A percentile compares a stretch with the other conserved stretches of the same genome.
phyloP scores from a whole-genome alignment of 2,329 filamentous ascomycete species.

The Delphinella strobiligena region DNA sequence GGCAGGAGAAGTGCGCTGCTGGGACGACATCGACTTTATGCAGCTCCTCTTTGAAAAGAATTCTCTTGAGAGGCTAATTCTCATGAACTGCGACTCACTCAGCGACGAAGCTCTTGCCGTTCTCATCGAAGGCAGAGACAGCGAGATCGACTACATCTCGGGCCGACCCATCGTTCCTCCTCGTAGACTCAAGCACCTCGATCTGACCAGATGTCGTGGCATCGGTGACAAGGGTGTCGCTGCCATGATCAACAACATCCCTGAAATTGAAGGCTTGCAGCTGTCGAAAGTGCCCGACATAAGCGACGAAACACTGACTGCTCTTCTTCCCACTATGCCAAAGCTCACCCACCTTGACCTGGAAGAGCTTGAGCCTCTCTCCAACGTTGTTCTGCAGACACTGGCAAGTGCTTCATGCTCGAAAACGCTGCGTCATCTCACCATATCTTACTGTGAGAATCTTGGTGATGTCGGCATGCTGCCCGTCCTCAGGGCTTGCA shows the following conservation, averaged over 20 bases:
- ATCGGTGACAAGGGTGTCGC: conserved; percentile 65
- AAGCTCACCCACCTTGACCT: conserved; percentile 76
- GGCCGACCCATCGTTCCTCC: conserved; percentile 63
- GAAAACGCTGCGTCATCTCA: conserved; percentile 61
- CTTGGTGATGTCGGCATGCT: conserved; percentile 76
- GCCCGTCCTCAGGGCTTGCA: conserved; percentile 65
- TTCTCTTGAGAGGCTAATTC: conserved; percentile 65
- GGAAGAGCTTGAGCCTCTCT: conserved; percentile 70
- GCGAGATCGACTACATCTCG: conserved; percentile 71
- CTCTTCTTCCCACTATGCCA: conserved; percentile 63
- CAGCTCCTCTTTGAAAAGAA: conserved; percentile 67
- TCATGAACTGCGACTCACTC: conserved; percentile 69
- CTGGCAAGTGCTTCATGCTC: conserved; percentile 69
- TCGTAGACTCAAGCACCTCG: conserved; percentile 69
- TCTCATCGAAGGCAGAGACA: conserved; percentile 64
- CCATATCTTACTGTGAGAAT: conserved; percentile 80
- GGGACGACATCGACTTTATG: conserved; percentile 62
- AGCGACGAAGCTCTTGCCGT: conserved; percentile 60
- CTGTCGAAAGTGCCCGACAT: conserved; percentile 66
- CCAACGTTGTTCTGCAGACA: conserved; percentile 61
- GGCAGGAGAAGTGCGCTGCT: conserved; percentile 69
- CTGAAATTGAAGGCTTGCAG: conserved; percentile 69
- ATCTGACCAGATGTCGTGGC: conserved; percentile 65
- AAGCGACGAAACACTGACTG: conserved; percentile 59
- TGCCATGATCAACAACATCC: conserved; percentile 60